Evolutionary conservation across 495 filamentous ascomycete species (phyloP), one percentile per base, ranked within the genome.

Genomic region (Corynascus novoguineensis): DNA sequence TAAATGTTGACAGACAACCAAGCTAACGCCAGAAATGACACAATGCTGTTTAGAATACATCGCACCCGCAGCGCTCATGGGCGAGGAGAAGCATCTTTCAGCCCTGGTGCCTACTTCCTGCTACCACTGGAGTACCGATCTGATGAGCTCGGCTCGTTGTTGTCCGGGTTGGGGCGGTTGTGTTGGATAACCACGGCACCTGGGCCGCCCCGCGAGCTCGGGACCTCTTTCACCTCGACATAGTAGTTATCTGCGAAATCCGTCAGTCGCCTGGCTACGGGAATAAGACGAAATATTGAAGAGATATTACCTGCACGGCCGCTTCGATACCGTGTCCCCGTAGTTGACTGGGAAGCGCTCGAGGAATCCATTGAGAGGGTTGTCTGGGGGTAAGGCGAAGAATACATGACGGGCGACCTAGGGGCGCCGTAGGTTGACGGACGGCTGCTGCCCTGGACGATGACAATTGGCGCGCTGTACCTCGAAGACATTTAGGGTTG

Each of bases 71-170:
- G 15, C 45, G 45, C 28, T 14, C 8, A 21, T 45, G 17, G 3
- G 24, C 17, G 3, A 22, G 27, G 1, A 2, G 4, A 24, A 6
- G 9, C 17, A 19, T 17, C 34, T n/a, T n/a, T n/a, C 3, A 17
- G 12, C 9, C 22, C 4, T 22, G 5, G 32, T 2, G n/a, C 5
- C 19, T 56, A 31, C 44, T 58, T 34, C 21, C 6, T 25, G 35
- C 6, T n/a, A n/a, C n/a, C 19, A 27, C 9, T n/a, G 34, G 29
- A 19, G 28, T 44, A n/a, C 28, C 34, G 35, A 17, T 64, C 55
- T 3, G 52, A 64, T 2, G 64, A 45, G 24, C 45, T 57, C 3
- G 64, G 61, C 46, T 64, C 61, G n/a, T 61, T 52, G 8, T 35
- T 42, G 44, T 45, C 44, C 0, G 59, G 34, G 42, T 58, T 64